phyloP scores from a whole-genome alignment of 768 basidiomycete species.

The Serendipita sp. region DNA sequence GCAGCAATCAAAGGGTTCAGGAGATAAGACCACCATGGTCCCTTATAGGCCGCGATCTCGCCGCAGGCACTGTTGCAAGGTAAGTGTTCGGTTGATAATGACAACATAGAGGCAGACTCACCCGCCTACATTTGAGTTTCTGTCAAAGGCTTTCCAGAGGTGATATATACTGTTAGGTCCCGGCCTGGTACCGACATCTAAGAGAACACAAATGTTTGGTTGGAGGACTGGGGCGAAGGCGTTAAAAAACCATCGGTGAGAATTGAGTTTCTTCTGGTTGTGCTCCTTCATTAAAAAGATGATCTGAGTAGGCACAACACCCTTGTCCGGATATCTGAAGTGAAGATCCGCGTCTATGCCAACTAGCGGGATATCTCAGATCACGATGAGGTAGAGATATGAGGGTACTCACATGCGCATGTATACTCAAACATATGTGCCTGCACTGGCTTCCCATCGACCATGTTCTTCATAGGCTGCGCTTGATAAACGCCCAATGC shows the following conservation, averaged over 20 bases:
- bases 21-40: constrained; percentile 60
- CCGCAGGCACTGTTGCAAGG: constrained; percentile 55
- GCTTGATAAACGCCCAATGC: constrained; percentile 88
- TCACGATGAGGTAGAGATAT: constrained; percentile 48
- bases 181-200: constrained; percentile 78
- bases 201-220: constrained; percentile 81
- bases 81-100: neutral
- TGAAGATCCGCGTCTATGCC: constrained; percentile 62
- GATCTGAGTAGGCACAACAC: constrained; percentile 76
- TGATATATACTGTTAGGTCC: constrained; percentile 82
- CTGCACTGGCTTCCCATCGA: constrained; percentile 66
- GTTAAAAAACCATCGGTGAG: constrained; percentile 87
- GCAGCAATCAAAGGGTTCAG: constrained; percentile 74
- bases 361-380: constrained; percentile 16
- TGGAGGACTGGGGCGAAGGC: constrained; percentile 67
- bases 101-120: neutral
- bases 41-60: constrained; percentile 88
- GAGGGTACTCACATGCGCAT: constrained; percentile 52
- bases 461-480: constrained; percentile 33
- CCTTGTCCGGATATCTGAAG: constrained; percentile 65
- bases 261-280: constrained; percentile 94
- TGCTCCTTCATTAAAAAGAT: constrained; percentile 86
- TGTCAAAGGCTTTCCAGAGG: constrained; percentile 88
- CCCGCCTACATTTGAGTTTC: constrained; percentile 72
- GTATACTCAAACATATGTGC: constrained; percentile 93